Evolutionary conservation across 352 stramenopile species (phyloP), one percentile per base, ranked within the genome.

Genomic region (Pythium graminicola): DNA sequence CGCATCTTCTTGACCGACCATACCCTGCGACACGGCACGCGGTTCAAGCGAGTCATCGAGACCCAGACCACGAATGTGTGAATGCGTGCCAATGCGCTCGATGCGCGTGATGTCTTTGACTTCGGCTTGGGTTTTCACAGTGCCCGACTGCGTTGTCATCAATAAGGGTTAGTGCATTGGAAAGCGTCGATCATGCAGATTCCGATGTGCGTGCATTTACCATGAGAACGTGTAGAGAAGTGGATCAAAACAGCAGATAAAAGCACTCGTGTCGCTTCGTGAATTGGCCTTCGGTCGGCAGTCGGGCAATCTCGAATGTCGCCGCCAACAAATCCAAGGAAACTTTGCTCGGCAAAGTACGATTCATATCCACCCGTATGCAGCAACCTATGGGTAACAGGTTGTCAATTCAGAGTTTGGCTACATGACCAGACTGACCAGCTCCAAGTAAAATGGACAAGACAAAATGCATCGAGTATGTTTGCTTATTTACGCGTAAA

Each of bases 1-100:
- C 14, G 96, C 96, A 29, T 86, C 76, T 6, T 82, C 73, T 75
- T 99, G 96, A 27, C 96, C 96, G 16, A 99, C 95, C 88, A 99
- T 98, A 24, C 96, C 96, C 64, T 99, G 94, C 28, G 82, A 96
- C 1, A 95, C 81, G 26, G 81, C 74, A 7, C 95, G 76, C 6
- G 95, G 88, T 71, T 99, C 96, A 19, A 99, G 72, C 35, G 87
- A 80, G 67, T 99, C 97, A 55, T 99, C 96, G 4, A 99, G 76
- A 33, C 97, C 97, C 4, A 99, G 76, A 3, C 97, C 96, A 45
- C 95, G 88, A 73, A 99, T 99, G 68, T 99, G 97, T 50, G 90
- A 98, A 78, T 99, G 97, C 23, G 97, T 96, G 23, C 95, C 96
- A 58, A 99, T 99, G 55, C 97, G 95, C 85, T 99, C 95, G 49